Evolutionary conservation across 805 yeast genomes (phyloP), one percentile per base, ranked within the genome.

Genomic region (Ogataea kodamae): DNA sequence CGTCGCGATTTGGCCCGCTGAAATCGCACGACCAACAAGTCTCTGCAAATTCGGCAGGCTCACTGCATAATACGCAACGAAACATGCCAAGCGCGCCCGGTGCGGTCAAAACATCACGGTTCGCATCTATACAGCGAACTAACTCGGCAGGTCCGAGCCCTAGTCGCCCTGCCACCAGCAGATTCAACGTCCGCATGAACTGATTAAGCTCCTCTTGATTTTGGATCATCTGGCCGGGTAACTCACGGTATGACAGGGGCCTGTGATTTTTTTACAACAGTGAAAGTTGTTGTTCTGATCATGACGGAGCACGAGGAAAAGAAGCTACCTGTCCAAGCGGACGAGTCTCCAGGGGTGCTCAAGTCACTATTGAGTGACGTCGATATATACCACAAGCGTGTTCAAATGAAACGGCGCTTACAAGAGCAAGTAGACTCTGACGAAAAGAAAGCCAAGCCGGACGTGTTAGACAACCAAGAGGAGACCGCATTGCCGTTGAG

Each of bases 381-480:
- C 4, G 58, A 52, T 24, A 35, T 50, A 14, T 55, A 55, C 22
- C 59, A 54, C 29, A 52, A 49, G 28, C 50, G 55, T 21, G 58
- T 55, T 6, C 54, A 52, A 20, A 18, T 50, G 32, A 54, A 48
- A 30, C 37, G 45, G 21, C 37, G 40, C 30, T 18, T 43, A 5
- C 47, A 49, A 15, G 41, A 36, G 12, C 42, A 40, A 15, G 24
- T 39, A 15, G 40, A 30, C 3, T 34, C 28, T 10, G 35, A 17
- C 16, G 24, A 19, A 5, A 40, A 40, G 24, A 33, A 22, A 18
- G 18, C 22, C 9, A 23, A 30, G 17, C 28, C 5, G 26, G 19
- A 29, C 31, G 37, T 30, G 20, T 23, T 30, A 14, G 30, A 26
- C 15, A 17, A 20, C 30, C 23, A 28, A 20, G 30, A 35, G 18